phyloP scores from a whole-genome alignment of 1,139 yeast species.

The Kluyveromyces sp. region DNA sequence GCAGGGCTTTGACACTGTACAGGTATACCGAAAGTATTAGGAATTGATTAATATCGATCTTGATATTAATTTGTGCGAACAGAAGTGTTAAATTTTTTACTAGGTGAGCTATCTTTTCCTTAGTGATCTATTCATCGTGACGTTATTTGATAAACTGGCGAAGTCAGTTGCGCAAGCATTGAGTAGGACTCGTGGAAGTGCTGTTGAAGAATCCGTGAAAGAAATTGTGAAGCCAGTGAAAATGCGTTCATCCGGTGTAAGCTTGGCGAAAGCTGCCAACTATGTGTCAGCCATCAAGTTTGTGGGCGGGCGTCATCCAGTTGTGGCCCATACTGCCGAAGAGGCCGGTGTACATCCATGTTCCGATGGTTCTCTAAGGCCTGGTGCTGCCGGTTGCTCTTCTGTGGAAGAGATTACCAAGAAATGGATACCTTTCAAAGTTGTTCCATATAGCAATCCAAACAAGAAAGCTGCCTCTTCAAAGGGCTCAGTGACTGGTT shows the following conservation, averaged over 20 bases:
- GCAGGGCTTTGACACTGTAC: neutral
- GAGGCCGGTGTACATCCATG: conserved; percentile 39
- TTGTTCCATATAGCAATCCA: conserved; percentile 32
- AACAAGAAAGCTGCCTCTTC: conserved; percentile 13
- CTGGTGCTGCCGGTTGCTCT: conserved; percentile 32
- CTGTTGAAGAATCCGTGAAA: neutral
- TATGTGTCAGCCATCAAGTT: conserved; percentile 55
- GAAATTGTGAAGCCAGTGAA: conserved; percentile 7
- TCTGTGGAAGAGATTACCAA: conserved; percentile 26
- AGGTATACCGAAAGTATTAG: neutral
- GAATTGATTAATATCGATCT: neutral
- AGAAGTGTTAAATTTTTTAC: neutral
- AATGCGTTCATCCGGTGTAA: conserved; percentile 33
- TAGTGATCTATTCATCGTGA: conserved; percentile 4
- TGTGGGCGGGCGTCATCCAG: conserved; percentile 42
- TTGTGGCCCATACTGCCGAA: conserved; percentile 25
- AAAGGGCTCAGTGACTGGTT: conserved; percentile 28
- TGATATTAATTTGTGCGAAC: neutral
- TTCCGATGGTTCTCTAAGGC: conserved; percentile 39
- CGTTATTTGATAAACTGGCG: conserved; percentile 5
- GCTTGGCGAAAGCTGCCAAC: conserved; percentile 27
- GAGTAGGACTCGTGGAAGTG: conserved; percentile 1
- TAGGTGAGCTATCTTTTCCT: neutral
- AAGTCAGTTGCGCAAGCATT: conserved; percentile 5
- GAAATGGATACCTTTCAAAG: conserved; percentile 26